Evolutionary conservation across 495 filamentous ascomycete genomes (phyloP).

Genomic region (Oidiodendron maius): DNA sequence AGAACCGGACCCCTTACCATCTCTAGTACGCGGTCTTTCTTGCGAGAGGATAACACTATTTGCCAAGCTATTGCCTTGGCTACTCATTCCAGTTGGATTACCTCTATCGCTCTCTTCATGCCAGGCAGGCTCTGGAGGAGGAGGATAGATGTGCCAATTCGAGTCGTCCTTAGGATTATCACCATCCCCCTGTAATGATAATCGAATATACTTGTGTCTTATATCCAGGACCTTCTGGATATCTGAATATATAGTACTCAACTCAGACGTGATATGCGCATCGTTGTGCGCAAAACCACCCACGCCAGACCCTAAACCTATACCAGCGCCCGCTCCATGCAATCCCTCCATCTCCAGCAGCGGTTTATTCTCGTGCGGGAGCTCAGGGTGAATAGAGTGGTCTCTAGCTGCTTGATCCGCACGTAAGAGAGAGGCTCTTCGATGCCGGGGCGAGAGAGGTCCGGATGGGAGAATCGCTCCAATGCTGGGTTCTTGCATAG

Average conservation of each 20-base stretch:
- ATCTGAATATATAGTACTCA: slow-evolving; percentile 79
- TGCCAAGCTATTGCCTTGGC: slow-evolving; percentile 43
- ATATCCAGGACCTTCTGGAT: slow-evolving; percentile 77
- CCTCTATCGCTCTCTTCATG: slow-evolving; percentile 48
- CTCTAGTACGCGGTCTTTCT: slow-evolving; percentile 22
- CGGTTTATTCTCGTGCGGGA: slow-evolving; percentile 43
- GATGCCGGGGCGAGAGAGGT: slow-evolving; percentile 7
- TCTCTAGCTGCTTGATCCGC: slow-evolving; percentile 40
- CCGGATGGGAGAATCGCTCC: slow-evolving; percentile 13
- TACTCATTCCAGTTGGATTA: slow-evolving; percentile 30
- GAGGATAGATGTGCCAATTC: slow-evolving; percentile 84
- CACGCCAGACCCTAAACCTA: slow-evolving; percentile 34
- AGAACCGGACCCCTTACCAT: slow-evolving; percentile 9
- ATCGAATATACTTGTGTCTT: slow-evolving; percentile 79
- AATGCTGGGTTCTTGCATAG: slow-evolving; percentile 22
- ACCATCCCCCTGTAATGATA: slow-evolving; percentile 74
- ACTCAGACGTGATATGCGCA: slow-evolving; percentile 69
- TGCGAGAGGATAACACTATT: slow-evolving; percentile 45
- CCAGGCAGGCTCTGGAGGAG: slow-evolving; percentile 87
- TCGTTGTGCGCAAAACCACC: slow-evolving; percentile 49
- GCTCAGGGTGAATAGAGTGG: slow-evolving; percentile 35
- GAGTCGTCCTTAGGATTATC: slow-evolving; percentile 86
- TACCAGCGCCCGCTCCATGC: slow-evolving; percentile 45
- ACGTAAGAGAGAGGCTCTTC: slow-evolving; percentile 27
- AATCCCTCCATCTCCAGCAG: slow-evolving; percentile 39